These are phyloP conservation scores for Candida succiphila DNA, from an alignment of 805 yeast species.

Conservation along the genomic window DNA sequence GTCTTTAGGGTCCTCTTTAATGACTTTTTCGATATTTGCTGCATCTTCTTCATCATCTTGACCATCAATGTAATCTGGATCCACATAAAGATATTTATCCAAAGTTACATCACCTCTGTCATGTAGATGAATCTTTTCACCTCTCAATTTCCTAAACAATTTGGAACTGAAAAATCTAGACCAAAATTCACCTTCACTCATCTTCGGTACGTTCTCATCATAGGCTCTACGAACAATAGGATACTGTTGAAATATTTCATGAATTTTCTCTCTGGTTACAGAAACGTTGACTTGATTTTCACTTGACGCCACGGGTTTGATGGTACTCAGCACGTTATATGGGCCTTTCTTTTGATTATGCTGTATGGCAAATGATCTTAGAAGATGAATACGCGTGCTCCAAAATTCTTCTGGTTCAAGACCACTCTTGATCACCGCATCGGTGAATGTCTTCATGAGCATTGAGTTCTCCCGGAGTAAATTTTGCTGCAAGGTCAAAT, in stretches of 20 bases:
- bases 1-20: not conserved
- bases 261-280: slow-evolving; percentile 83
- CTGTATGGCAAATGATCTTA: slow-evolving; percentile 81
- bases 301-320: slow-evolving; percentile 85
- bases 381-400: slow-evolving; percentile 68
- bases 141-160: slow-evolving; percentile 77
- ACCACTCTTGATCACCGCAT: slow-evolving; percentile 72
- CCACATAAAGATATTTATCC: slow-evolving; percentile 72
- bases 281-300: slow-evolving; percentile 92
- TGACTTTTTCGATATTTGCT: not conserved
- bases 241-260: slow-evolving; percentile 83
- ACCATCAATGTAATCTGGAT: slow-evolving; percentile 41
- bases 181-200: slow-evolving; percentile 92
- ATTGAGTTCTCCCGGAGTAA: slow-evolving; percentile 59
- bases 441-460: slow-evolving; percentile 71
- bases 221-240: slow-evolving; percentile 88
- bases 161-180: slow-evolving; percentile 89
- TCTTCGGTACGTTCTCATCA: slow-evolving; percentile 81
- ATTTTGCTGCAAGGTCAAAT: slow-evolving; percentile 71
- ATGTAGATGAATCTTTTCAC: slow-evolving; percentile 68
- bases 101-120: slow-evolving; percentile 78
- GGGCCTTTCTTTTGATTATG: slow-evolving; percentile 84
- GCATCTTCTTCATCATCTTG: slow-evolving; percentile 26
- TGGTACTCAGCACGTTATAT: slow-evolving; percentile 86
- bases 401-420: slow-evolving; percentile 79